Evolutionary conservation across 2,329 filamentous ascomycete genomes (phyloP).

Genomic region (Emmonsiellopsis sp.): DNA sequence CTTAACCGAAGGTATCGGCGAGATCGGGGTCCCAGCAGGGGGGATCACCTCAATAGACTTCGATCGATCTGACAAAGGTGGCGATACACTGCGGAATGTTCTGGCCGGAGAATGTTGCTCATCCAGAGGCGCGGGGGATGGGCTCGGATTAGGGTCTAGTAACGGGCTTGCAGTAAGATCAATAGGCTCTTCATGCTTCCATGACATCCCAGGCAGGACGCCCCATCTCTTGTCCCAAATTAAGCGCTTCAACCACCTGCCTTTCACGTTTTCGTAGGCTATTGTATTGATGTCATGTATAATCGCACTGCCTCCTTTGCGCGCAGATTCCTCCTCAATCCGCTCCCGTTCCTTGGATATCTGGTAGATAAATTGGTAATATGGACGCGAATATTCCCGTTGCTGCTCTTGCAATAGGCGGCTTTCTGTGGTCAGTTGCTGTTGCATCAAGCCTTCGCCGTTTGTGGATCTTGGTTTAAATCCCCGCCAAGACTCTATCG

Average conservation of each 20-base stretch:
- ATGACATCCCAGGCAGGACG: slow-evolving; percentile 22
- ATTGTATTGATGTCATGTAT: slow-evolving; percentile 18
- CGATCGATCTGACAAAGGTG: too few relatives aligned
- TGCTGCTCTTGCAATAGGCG: slow-evolving; percentile 13
- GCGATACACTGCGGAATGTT: too few relatives aligned
- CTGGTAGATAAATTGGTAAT: slow-evolving; percentile 20
- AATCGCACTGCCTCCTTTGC: neutral
- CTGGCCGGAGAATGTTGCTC: too few relatives aligned
- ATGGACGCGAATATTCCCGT: slow-evolving; percentile 18
- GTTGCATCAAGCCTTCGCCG: slow-evolving; percentile 11
- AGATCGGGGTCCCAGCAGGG: too few relatives aligned
- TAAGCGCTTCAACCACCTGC: slow-evolving; percentile 17
- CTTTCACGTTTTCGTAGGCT: slow-evolving; percentile 21
- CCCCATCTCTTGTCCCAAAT: slow-evolving; percentile 22
- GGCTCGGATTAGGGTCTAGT: too few relatives aligned
- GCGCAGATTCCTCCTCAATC: slow-evolving; percentile 5
- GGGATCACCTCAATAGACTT: too few relatives aligned
- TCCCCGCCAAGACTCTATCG: neutral
- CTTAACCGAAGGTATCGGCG: too few relatives aligned
- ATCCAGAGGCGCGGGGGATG: too few relatives aligned
- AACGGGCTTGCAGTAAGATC: neutral
- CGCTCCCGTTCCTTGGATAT: slow-evolving; percentile 17
- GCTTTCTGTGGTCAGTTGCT: slow-evolving; percentile 5
- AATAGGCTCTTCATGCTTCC: slow-evolving; percentile 20
- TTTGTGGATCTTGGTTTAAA: slow-evolving; percentile 7